A percentile compares a stretch with the other conserved stretches of the same genome.
Conservation (phyloP, 371 early-diverging fungal genomes). For the Chytridiales sp. region DNA sequence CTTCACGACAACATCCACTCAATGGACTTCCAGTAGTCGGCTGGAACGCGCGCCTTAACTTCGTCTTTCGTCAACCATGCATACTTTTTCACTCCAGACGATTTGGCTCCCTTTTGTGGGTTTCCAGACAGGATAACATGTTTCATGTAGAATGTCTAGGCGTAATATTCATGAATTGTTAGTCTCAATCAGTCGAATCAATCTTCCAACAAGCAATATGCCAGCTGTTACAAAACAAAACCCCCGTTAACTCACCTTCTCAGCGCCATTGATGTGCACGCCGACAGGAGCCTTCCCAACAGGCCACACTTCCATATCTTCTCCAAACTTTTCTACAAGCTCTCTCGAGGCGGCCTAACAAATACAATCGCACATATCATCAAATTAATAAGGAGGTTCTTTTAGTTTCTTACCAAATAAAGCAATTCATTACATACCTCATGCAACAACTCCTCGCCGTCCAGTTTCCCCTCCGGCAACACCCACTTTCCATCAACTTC, state of each 20-base stretch:
- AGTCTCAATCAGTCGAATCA: not conserved
- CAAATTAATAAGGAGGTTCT: not conserved
- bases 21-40: slow-evolving; percentile 71
- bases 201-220: not conserved
- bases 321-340: slow-evolving; percentile 70
- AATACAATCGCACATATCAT: slow-evolving; percentile 2
- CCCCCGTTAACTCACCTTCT: slow-evolving; percentile 32
- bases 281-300: slow-evolving; percentile 74
- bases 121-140: slow-evolving; percentile 82
- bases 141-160: slow-evolving; percentile 79
- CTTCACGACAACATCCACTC: slow-evolving; percentile 77
- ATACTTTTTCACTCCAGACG: slow-evolving; percentile 62
- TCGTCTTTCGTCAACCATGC: slow-evolving; percentile 85
- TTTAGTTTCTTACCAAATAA: not conserved
- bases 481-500: slow-evolving; percentile 65
- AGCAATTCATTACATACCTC: slow-evolving; percentile 46
- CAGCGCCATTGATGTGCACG: slow-evolving; percentile 37
- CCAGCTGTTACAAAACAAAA: not conserved
- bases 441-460: slow-evolving; percentile 62
- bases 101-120: slow-evolving; percentile 47
- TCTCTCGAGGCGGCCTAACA: slow-evolving; percentile 69
- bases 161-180: slow-evolving; percentile 6
- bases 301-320: slow-evolving; percentile 67
- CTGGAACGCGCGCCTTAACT: slow-evolving; percentile 58
- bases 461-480: slow-evolving; percentile 73